Base-by-base conservation (phyloP, 352 stramenopile species). In the Hyaloperonospora arabidopsidis region DNA sequence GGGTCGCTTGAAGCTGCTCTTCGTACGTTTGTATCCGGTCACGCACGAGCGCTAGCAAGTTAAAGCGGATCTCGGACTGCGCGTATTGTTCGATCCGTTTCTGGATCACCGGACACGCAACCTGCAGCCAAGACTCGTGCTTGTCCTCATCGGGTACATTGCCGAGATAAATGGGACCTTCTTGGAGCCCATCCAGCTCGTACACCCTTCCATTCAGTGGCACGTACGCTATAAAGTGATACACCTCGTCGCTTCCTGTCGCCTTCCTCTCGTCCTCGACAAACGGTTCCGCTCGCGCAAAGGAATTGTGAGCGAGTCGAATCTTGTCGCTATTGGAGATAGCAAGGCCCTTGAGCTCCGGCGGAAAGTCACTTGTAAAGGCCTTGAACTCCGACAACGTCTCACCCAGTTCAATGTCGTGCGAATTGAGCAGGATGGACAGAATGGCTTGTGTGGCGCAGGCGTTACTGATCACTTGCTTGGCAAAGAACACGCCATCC, bases 171-270 rank as follows among this genome's bases (percentile, higher is more conserved):
- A 98, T 86, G 0, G 96, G 96, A 2, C 89, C 94, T 43, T 77
- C 64, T 53, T 86, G 75, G 0, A 98, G 72, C 11, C 96, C 96
- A 69, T 98, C 96, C 17, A 98, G 79, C 77, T 98, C 95, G 69
- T 97, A 98, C 0, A 98, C 86, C 32, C 75, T 84, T 25, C 83
- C 86, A 63, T 91, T 75, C 22, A 87, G 69, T 0, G 89, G 89
- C 32, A 97, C 79, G 63, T 97, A 98, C 14, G 95, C 92, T n/a
- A 98, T 83, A 74, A 98, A 98, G 67, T 98, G 96, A 70, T 97
- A 98, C 17, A 97, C 94, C 45, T 98, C 93, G 58, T 98, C 89
- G 47, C 95, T 75, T n/a, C 64, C 61, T 22, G 84, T 89, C 22
- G 68, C 72, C 44, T 84, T 87, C 34, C 76, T 60, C 54, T 89